Conservation (phyloP, 192 early-diverging fungal genomes). For the Coemansia sp. region DNA sequence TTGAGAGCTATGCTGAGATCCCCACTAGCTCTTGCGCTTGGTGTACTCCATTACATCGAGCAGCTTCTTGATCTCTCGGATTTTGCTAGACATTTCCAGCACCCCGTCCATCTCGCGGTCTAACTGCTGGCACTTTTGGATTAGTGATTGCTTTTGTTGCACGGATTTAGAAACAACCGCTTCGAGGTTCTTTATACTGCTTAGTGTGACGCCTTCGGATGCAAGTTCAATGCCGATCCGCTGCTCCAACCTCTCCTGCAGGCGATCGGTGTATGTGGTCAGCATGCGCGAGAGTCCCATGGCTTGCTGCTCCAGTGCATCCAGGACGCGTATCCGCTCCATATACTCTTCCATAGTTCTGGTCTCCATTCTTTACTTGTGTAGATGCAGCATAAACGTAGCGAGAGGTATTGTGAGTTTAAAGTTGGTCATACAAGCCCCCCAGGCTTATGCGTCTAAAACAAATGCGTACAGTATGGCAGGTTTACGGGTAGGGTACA, state of each 20-base stretch:
- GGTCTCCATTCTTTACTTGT: constrained; percentile 16
- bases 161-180: constrained; percentile 17
- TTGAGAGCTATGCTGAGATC: neutral
- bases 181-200: constrained; percentile 30
- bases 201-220: constrained; percentile 21
- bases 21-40: constrained; percentile 23
- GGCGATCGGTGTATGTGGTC: constrained; percentile 45
- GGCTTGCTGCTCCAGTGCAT: constrained; percentile 47
- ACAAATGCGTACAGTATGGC: neutral
- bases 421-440: neutral
- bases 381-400: neutral
- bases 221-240: constrained; percentile 33
- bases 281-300: constrained; percentile 53
- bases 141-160: constrained; percentile 24
- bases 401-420: neutral
- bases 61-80: constrained; percentile 42
- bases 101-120: constrained; percentile 26
- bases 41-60: constrained; percentile 48
- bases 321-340: constrained; percentile 49
- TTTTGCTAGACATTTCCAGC: constrained; percentile 6
- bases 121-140: constrained; percentile 27
- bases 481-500: neutral
- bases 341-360: constrained; percentile 48
- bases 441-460: neutral
- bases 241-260: constrained; percentile 44